Evolutionary conservation across 352 stramenopile species (phyloP).

Genomic region (Phytopythium ostracodes): DNA sequence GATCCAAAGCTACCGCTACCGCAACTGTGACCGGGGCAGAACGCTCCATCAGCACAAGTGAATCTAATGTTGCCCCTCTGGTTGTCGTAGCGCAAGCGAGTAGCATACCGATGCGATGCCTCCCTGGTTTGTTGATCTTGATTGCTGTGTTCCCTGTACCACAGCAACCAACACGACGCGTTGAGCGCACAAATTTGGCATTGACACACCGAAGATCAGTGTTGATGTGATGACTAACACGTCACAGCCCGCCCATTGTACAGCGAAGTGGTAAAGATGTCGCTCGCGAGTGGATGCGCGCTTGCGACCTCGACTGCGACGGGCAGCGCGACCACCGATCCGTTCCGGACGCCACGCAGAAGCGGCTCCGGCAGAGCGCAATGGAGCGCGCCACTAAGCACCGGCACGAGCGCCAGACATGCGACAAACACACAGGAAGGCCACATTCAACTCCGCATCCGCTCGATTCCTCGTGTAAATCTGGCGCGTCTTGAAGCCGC

Average conservation of each 20-base stretch:
- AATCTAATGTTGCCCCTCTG: too few species aligned
- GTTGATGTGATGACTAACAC: slow-evolving; percentile 15
- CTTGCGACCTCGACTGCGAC: slow-evolving; percentile 17
- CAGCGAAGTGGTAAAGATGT: slow-evolving; percentile 13
- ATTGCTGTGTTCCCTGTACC: slow-evolving; percentile 17
- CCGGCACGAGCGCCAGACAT: neutral
- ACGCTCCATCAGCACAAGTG: neutral
- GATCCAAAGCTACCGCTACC: neutral
- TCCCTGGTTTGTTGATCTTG: slow-evolving; percentile 16
- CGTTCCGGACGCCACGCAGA: slow-evolving; percentile 24
- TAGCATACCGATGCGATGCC: slow-evolving; percentile 24
- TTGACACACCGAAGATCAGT: neutral
- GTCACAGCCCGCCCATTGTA: slow-evolving; percentile 15
- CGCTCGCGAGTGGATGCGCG: neutral
- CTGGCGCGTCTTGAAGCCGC: neutral
- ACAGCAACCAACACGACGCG: neutral
- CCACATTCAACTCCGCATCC: neutral
- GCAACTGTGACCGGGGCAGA: neutral
- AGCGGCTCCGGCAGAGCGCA: slow-evolving; percentile 24
- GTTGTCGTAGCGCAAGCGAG: too few species aligned
- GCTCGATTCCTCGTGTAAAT: too few species aligned
- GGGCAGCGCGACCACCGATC: slow-evolving; percentile 15
- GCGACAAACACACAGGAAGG: neutral
- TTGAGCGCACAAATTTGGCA: too few species aligned
- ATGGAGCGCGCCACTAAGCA: slow-evolving; percentile 10